Percentiles rank a stretch among this genome's conserved stretches.
Conservation (phyloP, 2,329 filamentous ascomycete genomes). For the Exophiala spinifera region DNA sequence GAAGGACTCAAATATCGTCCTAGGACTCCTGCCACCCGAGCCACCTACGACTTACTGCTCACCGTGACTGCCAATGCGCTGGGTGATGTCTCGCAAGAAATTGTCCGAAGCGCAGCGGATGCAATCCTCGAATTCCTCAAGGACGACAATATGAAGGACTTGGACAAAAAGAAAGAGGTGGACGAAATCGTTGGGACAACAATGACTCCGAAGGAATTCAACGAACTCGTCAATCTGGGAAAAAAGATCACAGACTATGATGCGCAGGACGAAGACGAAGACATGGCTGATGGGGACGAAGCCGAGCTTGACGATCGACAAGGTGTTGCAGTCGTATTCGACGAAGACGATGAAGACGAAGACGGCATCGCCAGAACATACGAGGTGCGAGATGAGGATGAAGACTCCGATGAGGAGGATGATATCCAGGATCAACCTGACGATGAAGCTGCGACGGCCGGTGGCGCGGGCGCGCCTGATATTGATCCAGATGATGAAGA, state of each 20-base stretch:
- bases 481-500: conserved; percentile 51
- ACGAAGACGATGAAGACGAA: conserved; percentile 83
- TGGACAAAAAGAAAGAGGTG: conserved; percentile 96
- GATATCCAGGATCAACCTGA: conserved; percentile 60
- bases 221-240: conserved; percentile 89
- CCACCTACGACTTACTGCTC: conserved; percentile 90
- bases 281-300: conserved; percentile 70
- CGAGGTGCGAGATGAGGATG: conserved; percentile 79
- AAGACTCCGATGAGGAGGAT: conserved; percentile 71
- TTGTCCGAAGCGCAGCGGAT: conserved; percentile 90
- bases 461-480: conserved; percentile 40
- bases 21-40: conserved; percentile 83
- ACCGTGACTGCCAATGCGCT: conserved; percentile 84
- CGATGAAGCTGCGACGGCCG: conserved; percentile 50
- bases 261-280: conserved; percentile 90
- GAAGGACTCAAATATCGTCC: conserved; percentile 91
- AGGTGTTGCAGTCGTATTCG: conserved; percentile 96
- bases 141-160: conserved; percentile 92
- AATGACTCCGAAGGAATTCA: conserved; percentile 86
- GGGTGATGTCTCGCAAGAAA: conserved; percentile 87
- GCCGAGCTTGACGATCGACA: conserved; percentile 88
- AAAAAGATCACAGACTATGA: conserved; percentile 99
- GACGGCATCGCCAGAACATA: conserved; percentile 73
- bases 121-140: conserved; percentile 88
- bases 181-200: conserved; percentile 86